These are phyloP conservation scores for Fomitopsis betulina DNA, from an alignment of 1,284 basidiomycete genomes.

Conservation along the genomic window DNA sequence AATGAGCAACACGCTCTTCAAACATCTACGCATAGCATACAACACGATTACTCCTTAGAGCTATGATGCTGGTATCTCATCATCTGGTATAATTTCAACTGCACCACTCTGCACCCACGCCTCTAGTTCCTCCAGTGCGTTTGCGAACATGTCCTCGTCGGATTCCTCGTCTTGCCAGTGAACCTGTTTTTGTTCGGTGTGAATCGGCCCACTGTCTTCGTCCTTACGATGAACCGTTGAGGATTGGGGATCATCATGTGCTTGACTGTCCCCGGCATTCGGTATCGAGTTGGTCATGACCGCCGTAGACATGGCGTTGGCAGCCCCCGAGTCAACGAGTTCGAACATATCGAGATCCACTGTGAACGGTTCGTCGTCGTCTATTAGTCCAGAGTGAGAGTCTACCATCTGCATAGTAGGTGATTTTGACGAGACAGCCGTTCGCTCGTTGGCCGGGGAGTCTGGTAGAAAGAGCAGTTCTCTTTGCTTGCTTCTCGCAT, in stretches of 20 bases:
- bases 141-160: not conserved
- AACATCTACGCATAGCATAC: not conserved
- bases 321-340: constrained; percentile 6
- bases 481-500: not conserved
- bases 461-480: constrained; percentile 4
- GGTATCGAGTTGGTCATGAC: not conserved
- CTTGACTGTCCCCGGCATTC: not conserved
- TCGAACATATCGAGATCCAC: constrained; percentile 32
- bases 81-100: constrained; percentile 30
- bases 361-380: constrained; percentile 28
- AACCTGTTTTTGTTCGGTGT: not conserved
- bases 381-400: not conserved
- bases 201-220: not conserved
- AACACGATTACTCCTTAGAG: not conserved
- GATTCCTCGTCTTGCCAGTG: constrained; percentile 3
- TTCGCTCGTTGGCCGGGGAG: constrained; percentile 6
- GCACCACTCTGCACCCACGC: constrained; percentile 42
- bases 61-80: not conserved
- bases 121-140: constrained; percentile 40
- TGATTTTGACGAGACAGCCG: not conserved
- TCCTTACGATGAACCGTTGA: not conserved
- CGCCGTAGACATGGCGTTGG: not conserved
- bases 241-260: not conserved
- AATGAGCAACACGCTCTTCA: constrained; percentile 2
- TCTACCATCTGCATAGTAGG: not conserved